These are phyloP conservation scores for Agrocybe pediades DNA, from an alignment of 768 basidiomycete genomes.

Conservation along the genomic window DNA sequence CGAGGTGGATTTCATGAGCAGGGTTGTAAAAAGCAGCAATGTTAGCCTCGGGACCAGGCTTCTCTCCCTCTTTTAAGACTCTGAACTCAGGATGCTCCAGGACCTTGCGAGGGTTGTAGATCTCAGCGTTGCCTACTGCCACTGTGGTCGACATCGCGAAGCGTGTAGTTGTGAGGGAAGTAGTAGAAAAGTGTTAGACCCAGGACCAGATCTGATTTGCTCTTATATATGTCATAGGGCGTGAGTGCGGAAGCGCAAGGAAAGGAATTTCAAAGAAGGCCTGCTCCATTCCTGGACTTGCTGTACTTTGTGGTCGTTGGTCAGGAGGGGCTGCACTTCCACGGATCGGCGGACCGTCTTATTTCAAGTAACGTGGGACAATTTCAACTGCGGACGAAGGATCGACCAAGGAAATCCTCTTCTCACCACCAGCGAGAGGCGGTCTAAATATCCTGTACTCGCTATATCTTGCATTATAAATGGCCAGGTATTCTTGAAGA, in stretches of 20 bases:
- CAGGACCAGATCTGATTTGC: not conserved
- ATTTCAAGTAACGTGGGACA: not conserved
- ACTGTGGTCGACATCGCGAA: conserved; percentile 28
- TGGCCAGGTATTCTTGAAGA: too few species aligned
- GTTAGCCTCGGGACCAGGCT: conserved; percentile 48
- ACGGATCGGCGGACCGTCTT: conserved; percentile 5
- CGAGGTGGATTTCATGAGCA: conserved; percentile 62
- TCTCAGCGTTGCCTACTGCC: conserved; percentile 39
- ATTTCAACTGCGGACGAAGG: not conserved
- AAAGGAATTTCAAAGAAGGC: conserved; percentile 3
- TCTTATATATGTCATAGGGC: not conserved
- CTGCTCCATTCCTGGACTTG: not conserved
- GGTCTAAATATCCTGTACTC: too few species aligned
- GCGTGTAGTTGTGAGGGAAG: not conserved
- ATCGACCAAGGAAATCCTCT: not conserved
- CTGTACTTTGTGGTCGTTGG: not conserved
- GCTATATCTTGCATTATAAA: too few species aligned
- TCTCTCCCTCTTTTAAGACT: conserved; percentile 51
- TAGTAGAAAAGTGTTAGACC: not conserved
- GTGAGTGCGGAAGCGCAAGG: conserved; percentile 1
- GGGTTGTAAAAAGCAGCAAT: conserved; percentile 70
- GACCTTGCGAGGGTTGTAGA: conserved; percentile 58
- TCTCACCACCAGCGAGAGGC: too few species aligned
- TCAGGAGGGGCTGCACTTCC: conserved; percentile 10
- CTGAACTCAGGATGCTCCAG: conserved; percentile 58